phyloP scores from a whole-genome alignment of 2,329 filamentous ascomycete species.

The Penicillium sp. region DNA sequence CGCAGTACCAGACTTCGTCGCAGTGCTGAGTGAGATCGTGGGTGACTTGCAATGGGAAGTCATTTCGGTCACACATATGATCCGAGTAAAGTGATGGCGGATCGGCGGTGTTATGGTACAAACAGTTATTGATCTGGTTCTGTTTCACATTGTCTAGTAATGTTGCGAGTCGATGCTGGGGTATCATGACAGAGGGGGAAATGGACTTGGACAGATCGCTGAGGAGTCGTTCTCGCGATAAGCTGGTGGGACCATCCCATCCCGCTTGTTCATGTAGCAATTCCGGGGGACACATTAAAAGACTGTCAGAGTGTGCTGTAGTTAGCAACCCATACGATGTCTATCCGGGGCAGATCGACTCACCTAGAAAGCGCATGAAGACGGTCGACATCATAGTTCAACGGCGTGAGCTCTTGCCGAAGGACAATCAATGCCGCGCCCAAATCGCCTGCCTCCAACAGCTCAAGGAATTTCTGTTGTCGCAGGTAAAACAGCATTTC shows the following conservation, averaged over 20 bases:
- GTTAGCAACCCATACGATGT: background rate
- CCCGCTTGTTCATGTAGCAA: constrained; percentile 70
- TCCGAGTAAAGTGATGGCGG: constrained; percentile 85
- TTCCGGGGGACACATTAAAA: constrained; percentile 82
- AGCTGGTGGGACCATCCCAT: constrained; percentile 76
- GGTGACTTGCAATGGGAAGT: constrained; percentile 70
- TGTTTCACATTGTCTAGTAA: constrained; percentile 79
- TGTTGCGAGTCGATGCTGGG: constrained; percentile 77
- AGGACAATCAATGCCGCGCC: constrained; percentile 73
- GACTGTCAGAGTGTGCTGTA: constrained; percentile 42
- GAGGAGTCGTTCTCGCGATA: constrained; percentile 68
- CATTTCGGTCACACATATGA: constrained; percentile 71
- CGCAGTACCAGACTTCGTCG: constrained; percentile 86
- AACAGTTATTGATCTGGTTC: constrained; percentile 72
- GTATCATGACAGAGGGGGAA: constrained; percentile 94
- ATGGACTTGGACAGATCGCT: constrained; percentile 78
- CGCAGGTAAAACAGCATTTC: constrained; percentile 83
- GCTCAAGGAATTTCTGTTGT: constrained; percentile 90
- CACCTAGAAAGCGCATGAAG: constrained; percentile 76
- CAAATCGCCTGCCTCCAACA: constrained; percentile 72
- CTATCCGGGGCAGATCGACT: background rate
- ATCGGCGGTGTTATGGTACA: constrained; percentile 77
- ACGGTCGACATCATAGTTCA: constrained; percentile 71
- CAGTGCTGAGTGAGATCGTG: constrained; percentile 66
- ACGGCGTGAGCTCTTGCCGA: constrained; percentile 76